Percentiles rank a stretch among this genome's conserved stretches.
These are phyloP conservation scores for Coniosporium tulheliwenetii DNA, from an alignment of 2,329 filamentous ascomycete genomes.

Conservation along the genomic window DNA sequence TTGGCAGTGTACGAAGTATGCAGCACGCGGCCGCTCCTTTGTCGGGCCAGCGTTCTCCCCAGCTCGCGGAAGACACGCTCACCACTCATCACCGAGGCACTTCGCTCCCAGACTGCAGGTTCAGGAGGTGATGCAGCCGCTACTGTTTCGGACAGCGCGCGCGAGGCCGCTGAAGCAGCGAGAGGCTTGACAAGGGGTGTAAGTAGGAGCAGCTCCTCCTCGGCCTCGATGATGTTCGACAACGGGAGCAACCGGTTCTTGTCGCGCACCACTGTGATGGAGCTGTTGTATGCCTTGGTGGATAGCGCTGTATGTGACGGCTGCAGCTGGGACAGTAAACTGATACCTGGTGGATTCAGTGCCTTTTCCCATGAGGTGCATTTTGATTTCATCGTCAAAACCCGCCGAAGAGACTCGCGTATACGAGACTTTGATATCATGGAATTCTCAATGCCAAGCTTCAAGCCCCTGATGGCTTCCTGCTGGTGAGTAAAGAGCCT, in stretches of 20 bases:
- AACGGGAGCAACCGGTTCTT: conserved; percentile 74
- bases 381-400: conserved; percentile 65
- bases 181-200: conserved; percentile 83
- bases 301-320: conserved; percentile 70
- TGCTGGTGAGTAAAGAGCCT: conserved; percentile 77
- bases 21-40: conserved; percentile 70
- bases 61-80: conserved; percentile 87
- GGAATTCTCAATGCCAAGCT: conserved; percentile 76
- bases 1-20: conserved; percentile 95
- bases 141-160: conserved; percentile 48
- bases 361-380: conserved; percentile 88
- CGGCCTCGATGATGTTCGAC: conserved; percentile 62
- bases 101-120: conserved; percentile 40
- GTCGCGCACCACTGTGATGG: conserved; percentile 84
- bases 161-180: conserved; percentile 75
- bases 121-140: conserved; percentile 36
- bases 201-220: conserved; percentile 77
- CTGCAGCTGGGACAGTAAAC: conserved; percentile 64
- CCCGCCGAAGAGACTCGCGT: conserved; percentile 61
- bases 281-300: conserved; percentile 74
- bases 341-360: conserved; percentile 69
- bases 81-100: conserved; percentile 64
- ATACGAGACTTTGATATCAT: conserved; percentile 74
- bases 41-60: conserved; percentile 71
- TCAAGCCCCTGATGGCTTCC: conserved; percentile 80